Evolutionary conservation across 179 eudicot species (phyloP).

Genomic region (Nepenthes alata): DNA sequence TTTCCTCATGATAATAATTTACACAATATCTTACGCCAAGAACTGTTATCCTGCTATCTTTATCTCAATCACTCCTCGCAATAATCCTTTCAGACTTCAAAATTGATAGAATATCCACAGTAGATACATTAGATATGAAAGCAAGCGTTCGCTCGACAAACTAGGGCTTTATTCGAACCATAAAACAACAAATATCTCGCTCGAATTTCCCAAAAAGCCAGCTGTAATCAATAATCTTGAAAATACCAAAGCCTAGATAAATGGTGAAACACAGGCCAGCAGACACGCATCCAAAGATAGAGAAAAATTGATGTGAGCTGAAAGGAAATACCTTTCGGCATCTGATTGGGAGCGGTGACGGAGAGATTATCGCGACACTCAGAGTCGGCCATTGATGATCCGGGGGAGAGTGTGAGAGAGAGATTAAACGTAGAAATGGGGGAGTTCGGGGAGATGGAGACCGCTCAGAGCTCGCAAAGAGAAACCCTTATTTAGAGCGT

Average conservation of each 20-base stretch:
- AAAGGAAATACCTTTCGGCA: conserved; percentile 38
- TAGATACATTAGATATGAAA: neutral
- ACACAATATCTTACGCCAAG: neutral
- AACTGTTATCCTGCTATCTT: neutral
- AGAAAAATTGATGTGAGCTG: neutral
- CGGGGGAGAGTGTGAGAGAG: conserved; percentile 4
- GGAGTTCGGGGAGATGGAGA: neutral
- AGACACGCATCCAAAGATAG: neutral
- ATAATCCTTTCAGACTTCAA: neutral
- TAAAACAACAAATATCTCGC: neutral
- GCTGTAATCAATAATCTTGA: neutral
- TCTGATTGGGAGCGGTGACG: conserved; percentile 29
- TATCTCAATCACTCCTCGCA: neutral
- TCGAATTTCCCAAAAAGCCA: neutral
- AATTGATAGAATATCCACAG: neutral
- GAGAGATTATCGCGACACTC: conserved; percentile 27
- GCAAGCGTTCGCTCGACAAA: neutral
- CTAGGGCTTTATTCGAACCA: conserved; percentile 1
- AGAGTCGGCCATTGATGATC: conserved; percentile 49
- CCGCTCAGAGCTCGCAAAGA: neutral
- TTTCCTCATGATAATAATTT: too few species aligned
- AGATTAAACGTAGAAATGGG: neutral
- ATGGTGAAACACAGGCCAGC: neutral
- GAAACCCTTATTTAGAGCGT: conserved; percentile 4
- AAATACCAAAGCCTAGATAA: neutral